Evolutionary conservation across 345 rosid species (phyloP), one percentile per base, ranked within the genome.

Genomic region (Chamaenerion angustifolium): DNA sequence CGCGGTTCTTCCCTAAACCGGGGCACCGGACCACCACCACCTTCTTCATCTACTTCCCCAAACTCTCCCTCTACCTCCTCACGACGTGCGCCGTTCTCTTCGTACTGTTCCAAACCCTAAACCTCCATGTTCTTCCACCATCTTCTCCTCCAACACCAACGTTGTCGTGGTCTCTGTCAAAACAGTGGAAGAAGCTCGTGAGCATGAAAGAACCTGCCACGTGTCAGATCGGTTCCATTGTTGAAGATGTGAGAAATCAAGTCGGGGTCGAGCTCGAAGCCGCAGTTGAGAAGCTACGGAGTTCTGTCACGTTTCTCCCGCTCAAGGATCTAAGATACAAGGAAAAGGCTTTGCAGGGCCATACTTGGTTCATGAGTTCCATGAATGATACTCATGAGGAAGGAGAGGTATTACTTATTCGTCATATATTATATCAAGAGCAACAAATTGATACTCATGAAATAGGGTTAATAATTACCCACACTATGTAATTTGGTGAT

Each of bases 361-460:
- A 69, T 58, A 72, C 78, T 4, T 69, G 78, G 78, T 76, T 76
- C 58, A 67, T 76, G 73, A 76, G 88, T 65, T 81, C 94, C 31
- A 57, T 74, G 58, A 58, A 68, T n/a, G 92, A 82, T 56, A 67
- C 59, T 19, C 88, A 66, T 17, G 77, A 75, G 15, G 70, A 76
- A 56, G 83, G 75, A 0, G 60, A 49, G 58, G 80, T 55, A 82
- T 12, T 12, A 16, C 19, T 8, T n/a, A 53, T n/a, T n/a, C n/a
- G n/a, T n/a, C n/a, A n/a, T n/a, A n/a, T n/a, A n/a, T n/a, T 31
- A 31, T 31, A 31, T 31, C 37, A 31, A 7, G 37, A 31, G 8
- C 6, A 31, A 31, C 37, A 31, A 14, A 14, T 25, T 9, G n/a
- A n/a, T n/a, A n/a, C n/a, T n/a, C n/a, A n/a, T n/a, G n/a, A n/a